Evolutionary conservation across 2,329 filamentous ascomycete species (phyloP).

Genomic region (Talaromyces sp.): DNA sequence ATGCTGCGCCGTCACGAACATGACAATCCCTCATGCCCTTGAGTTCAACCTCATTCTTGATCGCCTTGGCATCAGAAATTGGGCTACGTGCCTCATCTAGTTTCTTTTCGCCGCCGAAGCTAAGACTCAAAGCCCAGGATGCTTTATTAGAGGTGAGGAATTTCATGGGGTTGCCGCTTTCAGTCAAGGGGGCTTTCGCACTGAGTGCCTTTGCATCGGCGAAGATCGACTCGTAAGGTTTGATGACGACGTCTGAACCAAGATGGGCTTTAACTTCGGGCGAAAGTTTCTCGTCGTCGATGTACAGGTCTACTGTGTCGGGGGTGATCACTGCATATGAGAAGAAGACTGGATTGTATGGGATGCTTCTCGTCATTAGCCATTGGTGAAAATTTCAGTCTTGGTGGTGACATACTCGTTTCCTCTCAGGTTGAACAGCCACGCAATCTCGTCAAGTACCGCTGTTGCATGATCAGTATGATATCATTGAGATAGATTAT

Average conservation of each 20-base stretch:
- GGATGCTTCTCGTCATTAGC: constrained; percentile 58
- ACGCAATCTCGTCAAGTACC: constrained; percentile 94
- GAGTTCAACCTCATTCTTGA: constrained; percentile 88
- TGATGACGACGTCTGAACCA: constrained; percentile 65
- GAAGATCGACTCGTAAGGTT: constrained; percentile 80
- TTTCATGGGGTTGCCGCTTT: constrained; percentile 51
- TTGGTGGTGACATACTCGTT: constrained; percentile 59
- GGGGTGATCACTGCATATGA: constrained; percentile 88
- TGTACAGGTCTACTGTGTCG: constrained; percentile 71
- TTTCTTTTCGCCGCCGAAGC: constrained; percentile 77
- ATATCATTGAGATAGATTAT: neutral
- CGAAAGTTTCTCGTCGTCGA: constrained; percentile 75
- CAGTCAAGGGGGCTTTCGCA: constrained; percentile 32
- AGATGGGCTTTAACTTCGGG: constrained; percentile 68
- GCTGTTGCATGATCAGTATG: constrained; percentile 38
- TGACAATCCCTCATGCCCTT: constrained; percentile 93
- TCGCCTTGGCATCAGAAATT: constrained; percentile 82
- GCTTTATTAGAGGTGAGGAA: constrained; percentile 84
- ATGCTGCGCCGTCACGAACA: constrained; percentile 83
- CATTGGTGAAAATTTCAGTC: neutral
- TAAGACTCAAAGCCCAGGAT: constrained; percentile 87
- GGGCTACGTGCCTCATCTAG: constrained; percentile 87
- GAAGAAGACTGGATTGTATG: constrained; percentile 98
- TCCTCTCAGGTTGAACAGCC: constrained; percentile 96
- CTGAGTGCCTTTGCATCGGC: constrained; percentile 68